Base-by-base conservation (phyloP, 2,329 filamentous ascomycete genomes). In the Venturiaceae sp. region DNA sequence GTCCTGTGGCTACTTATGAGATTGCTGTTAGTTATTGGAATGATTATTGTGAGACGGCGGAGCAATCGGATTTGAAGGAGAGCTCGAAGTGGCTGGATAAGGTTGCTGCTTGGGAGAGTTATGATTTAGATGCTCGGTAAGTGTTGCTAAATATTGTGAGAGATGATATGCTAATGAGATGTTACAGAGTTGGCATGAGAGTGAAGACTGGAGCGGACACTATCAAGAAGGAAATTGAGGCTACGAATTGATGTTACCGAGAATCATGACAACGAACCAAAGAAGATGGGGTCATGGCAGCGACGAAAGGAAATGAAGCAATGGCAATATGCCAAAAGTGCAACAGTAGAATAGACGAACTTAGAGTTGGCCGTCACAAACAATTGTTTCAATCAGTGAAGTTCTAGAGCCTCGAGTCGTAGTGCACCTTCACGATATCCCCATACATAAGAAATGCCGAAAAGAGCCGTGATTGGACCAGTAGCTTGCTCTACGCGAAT, bases 1-100 rank as follows among this genome's bases (percentile, higher is more conserved):
- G 81, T 6, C 89, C 92, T 0, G 83, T 85, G 0, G 90, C 88
- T 1, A 80, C 90, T 63, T 96, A 96, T 71, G 94, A 99, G 72
- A 83, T 94, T 76, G 91, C 85, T 0, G 90, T 88, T 7, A 83
- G 89, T 58, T 76, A 86, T 1, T 99, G 92, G 92, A 79, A 81
- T 59, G 87, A 92, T 66, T 65, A 77, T 65, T 8, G 69, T 69
- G 60, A 72, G 62, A 55, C 78, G 73, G 62, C 58, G 26, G 71
- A 70, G 32, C 74, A 71, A 26, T 65, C 69, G 50, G 68, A 62
- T 52, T 68, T 85, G 28, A 71, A 81, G 19, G 82, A 86, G 65
- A 88, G 86, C 67, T 79, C 83, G 62, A 74, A 77, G 53, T 83
- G 83, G 72, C 73, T 94, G 21, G 80, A 86, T 30, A 84, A 84